Evolutionary conservation across 139 green algal species (phyloP).

Genomic region (Auxenochlorella pyrenoidosa): DNA sequence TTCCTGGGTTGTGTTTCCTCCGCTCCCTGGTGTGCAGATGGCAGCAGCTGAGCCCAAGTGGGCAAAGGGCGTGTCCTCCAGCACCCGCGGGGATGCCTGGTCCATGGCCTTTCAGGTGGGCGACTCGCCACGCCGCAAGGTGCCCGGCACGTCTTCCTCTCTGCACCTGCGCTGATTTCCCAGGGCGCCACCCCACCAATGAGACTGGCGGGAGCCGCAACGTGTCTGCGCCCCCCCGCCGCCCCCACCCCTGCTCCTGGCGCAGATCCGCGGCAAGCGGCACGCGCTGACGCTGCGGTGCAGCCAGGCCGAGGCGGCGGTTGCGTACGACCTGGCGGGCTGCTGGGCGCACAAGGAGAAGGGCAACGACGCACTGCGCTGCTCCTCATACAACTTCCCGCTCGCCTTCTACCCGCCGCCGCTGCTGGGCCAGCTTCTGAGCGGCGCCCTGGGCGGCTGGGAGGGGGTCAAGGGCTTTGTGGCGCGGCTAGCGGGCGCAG

Average conservation of each 20-base stretch:
- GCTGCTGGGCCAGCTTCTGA: not conserved
- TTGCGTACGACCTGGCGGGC: not conserved
- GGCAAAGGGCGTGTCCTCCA: conserved; percentile 2
- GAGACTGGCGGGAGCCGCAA: no score
- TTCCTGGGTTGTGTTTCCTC: no score
- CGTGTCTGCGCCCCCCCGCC: no score
- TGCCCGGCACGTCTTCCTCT: no score
- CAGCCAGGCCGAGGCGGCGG: conserved; percentile 24
- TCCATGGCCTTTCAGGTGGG: conserved; percentile 13
- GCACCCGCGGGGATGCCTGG: not conserved
- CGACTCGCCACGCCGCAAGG: no score
- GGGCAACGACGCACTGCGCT: conserved; percentile 11
- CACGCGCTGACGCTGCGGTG: not conserved
- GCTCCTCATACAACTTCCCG: conserved; percentile 24
- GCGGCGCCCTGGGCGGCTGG: not conserved
- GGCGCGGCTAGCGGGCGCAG: not conserved
- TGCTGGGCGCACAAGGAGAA: not conserved
- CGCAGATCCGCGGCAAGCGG: conserved; percentile 28
- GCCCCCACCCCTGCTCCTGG: not conserved
- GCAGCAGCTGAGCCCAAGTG: not conserved
- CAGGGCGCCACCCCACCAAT: no score
- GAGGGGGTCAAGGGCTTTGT: not conserved
- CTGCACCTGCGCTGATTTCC: no score
- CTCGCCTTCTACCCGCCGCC: not conserved
- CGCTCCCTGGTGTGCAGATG: not conserved